phyloP scores from a whole-genome alignment of 108 stramenopile species.

The Chaetoceros muelleri region DNA sequence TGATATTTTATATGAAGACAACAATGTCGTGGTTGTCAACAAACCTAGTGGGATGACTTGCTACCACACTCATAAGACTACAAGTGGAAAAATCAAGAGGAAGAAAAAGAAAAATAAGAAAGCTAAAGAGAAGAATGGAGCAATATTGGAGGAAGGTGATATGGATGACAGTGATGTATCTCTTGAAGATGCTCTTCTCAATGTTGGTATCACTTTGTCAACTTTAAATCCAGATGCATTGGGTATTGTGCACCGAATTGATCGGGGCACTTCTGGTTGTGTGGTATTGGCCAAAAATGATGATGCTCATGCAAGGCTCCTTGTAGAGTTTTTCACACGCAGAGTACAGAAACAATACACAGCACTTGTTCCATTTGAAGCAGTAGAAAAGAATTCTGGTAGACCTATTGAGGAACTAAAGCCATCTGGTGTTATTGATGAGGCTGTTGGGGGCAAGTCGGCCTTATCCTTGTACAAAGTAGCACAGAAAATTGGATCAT shows the following conservation, averaged over 20 bases:
- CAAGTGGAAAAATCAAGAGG: constrained; percentile 38
- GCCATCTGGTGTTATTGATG: constrained; percentile 33
- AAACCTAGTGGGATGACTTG: constrained; percentile 67
- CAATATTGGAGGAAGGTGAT: neutral
- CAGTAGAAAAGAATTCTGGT: neutral
- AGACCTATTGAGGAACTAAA: constrained; percentile 5
- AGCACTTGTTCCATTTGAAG: constrained; percentile 26
- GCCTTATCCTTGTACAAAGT: constrained; percentile 38
- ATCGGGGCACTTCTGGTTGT: constrained; percentile 65
- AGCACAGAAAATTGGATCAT: neutral
- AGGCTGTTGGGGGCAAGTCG: constrained; percentile 33
- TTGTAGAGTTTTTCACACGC: constrained; percentile 54
- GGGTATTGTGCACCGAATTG: constrained; percentile 70
- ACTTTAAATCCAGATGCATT: constrained; percentile 49
- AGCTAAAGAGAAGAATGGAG: neutral
- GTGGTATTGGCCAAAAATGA: constrained; percentile 61
- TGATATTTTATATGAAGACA: constrained; percentile 38
- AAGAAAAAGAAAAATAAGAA: constrained; percentile 22
- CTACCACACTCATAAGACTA: constrained; percentile 43
- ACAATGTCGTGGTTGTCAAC: constrained; percentile 39
- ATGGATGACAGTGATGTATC: constrained; percentile 27
- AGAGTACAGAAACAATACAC: constrained; percentile 43
- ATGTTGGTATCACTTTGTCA: constrained; percentile 38
- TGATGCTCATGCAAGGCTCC: constrained; percentile 39
- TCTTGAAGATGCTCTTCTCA: constrained; percentile 61